Base-by-base conservation (phyloP, 2,329 filamentous ascomycete species). In the Pochonia chlamydosporia region DNA sequence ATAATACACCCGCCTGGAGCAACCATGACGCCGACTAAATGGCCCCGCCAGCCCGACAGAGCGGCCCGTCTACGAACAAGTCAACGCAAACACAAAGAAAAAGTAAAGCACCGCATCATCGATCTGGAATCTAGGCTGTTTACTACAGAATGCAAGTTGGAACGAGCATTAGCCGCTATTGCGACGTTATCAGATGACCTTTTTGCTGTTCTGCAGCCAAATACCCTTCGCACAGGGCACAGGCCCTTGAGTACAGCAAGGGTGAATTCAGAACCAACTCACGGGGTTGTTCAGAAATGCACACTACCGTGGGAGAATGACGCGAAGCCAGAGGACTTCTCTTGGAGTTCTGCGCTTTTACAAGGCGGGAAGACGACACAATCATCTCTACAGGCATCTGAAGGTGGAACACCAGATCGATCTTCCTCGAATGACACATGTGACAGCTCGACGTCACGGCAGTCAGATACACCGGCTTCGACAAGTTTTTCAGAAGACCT, bases 21-120 rank as follows among this genome's bases (percentile, higher is more conserved):
- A 36, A 46, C 28, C 63, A 67, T 52, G 71, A 74, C 33, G 11
- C 33, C 33, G 18, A n/a, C 33, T 36, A 36, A 28, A 28, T 28
- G 26, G 26, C 26, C 26, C 26, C 26, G 26, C 13, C 26, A 7
- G 26, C 7, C 26, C 26, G 26, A 28, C 7, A 7, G 26, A 36
- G 33, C 33, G n/a, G 33, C 33, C 16, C 3, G 18, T n/a, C 33
- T 36, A 6, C 33, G 33, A 1, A 36, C n/a, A 6, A 36, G 33
- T 18, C 33, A 36, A 11, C 33, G 33, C 33, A 36, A 36, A n/a
- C 33, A 20, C n/a, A 36, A 36, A 11, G 33, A 20, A 11, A 36
- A 36, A 20, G 33, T 36, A n/a, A 36, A 36, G 18, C 33, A 36
- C 11, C 33, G 33, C 33, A 36, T 36, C 33, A 20, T 36, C 33